Conservation (phyloP, 2,329 filamentous ascomycete genomes). For the Fonsecaea multimorphosa region DNA sequence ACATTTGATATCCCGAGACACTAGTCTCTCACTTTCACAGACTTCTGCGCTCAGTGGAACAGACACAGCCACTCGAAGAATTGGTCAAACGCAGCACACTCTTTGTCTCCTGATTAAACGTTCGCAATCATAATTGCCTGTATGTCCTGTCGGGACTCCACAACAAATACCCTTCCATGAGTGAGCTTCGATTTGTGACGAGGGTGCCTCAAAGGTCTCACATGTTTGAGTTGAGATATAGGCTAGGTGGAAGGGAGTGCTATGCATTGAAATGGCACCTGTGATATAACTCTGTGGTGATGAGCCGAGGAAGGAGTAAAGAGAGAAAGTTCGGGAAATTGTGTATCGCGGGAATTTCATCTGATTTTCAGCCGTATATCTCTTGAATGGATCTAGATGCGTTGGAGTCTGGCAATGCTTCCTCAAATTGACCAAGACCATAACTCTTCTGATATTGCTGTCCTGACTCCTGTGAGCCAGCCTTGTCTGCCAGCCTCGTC, state of each 20-base stretch:
- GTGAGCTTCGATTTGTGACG: background rate
- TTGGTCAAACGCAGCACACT: background rate
- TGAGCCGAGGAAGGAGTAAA: background rate
- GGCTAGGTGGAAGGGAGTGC: background rate
- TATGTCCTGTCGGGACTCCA: background rate
- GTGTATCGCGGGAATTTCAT: background rate
- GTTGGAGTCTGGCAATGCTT: background rate
- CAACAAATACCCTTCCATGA: background rate
- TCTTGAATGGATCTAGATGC: background rate
- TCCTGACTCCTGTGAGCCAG: background rate
- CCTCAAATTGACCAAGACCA: background rate
- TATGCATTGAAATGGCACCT: background rate
- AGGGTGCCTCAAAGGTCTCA: background rate
- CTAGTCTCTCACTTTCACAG: background rate
- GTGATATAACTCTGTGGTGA: background rate
- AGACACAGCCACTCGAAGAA: background rate
- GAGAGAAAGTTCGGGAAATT: background rate
- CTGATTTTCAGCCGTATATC: background rate
- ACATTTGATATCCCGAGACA: background rate
- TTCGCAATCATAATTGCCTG: background rate
- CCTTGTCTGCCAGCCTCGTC: background rate
- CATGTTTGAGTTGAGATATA: background rate
- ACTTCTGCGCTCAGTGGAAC: background rate
- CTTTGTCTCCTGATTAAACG: background rate
- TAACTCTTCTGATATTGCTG: background rate